Evolutionary conservation across 352 stramenopile genomes (phyloP), one percentile per base, ranked within the genome.

Genomic region (Thalassiosira exigua): DNA sequence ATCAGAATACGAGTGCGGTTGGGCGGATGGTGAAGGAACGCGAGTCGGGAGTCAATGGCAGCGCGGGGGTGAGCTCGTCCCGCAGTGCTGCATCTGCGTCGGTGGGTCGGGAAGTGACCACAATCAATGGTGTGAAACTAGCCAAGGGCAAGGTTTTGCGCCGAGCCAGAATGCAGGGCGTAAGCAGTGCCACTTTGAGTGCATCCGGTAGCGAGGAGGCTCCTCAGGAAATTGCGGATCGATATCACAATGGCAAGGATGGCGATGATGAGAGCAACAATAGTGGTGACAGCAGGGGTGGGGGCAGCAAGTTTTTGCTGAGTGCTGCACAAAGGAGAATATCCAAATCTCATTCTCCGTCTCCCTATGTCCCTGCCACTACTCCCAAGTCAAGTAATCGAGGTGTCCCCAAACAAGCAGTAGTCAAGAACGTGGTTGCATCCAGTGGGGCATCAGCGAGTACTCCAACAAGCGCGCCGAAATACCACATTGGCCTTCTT

Each of bases 51-150:
- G 14, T 14, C 7, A 44, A 44, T 44, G 36, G 14, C 36, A 44
- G 36, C 14, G 36, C 7, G 7, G 14, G 36, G 7, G 36, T 44
- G 7, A 44, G 7, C 7, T 14, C 14, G 14, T 14, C 7, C 7
- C 36, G 7, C 7, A 14, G 7, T 44, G 7, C 7, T 14, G 14
- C 7, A 14, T 7, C 36, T 44, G 7, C 36, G 36, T 44, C 36
- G 26, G 9, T 62, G 26, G 54, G 29, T 0, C 33, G 54, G 44
- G 54, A 62, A 12, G 54, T 42, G 9, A 30, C 54, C 54, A 29
- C 54, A 14, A 62, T 62, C 54, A 42, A 30, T 4, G 26, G 54
- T 2, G 54, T 30, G 17, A 62, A 62, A 44, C 26, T 62, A 22
- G 54, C 54, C 33, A 62, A 44, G 14, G 14, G 36, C 14, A 44